Evolutionary conservation across 2,329 filamentous ascomycete species (phyloP).

Genomic region (Thermomyces lanuginosus): DNA sequence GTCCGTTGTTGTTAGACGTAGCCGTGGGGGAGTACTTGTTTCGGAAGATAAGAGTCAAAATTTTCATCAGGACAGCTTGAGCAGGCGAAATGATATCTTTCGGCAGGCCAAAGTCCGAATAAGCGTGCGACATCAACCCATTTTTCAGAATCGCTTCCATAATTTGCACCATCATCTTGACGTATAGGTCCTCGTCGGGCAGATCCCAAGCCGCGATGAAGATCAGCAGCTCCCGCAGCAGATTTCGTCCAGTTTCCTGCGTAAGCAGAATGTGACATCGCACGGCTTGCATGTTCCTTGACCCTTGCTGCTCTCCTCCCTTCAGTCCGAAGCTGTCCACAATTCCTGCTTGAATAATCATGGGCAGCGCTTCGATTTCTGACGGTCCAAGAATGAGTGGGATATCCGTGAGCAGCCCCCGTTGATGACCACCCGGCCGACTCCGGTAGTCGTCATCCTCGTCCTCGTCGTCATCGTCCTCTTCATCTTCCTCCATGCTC

Average conservation of each 20-base stretch:
- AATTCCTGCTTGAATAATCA: slow-evolving; percentile 94
- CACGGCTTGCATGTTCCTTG: slow-evolving; percentile 72
- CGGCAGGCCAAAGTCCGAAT: slow-evolving; percentile 75
- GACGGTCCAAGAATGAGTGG: slow-evolving; percentile 86
- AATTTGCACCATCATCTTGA: slow-evolving; percentile 91
- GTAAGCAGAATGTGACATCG: slow-evolving; percentile 79
- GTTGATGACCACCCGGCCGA: slow-evolving; percentile 38
- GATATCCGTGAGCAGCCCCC: slow-evolving; percentile 79
- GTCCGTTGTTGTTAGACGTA: slow-evolving; percentile 30
- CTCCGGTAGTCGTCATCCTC: slow-evolving; percentile 36
- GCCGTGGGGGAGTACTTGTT: slow-evolving; percentile 37
- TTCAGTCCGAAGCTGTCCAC: slow-evolving; percentile 61
- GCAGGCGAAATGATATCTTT: slow-evolving; percentile 95
- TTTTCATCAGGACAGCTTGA: slow-evolving; percentile 79
- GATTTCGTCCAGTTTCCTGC: slow-evolving; percentile 75
- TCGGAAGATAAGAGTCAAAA: slow-evolving; percentile 79
- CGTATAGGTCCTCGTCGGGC: slow-evolving; percentile 82
- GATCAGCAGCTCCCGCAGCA: slow-evolving; percentile 78
- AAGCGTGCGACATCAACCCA: slow-evolving; percentile 77
- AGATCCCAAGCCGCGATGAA: slow-evolving; percentile 97
- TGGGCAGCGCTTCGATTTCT: slow-evolving; percentile 88
- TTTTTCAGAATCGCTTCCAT: slow-evolving; percentile 84
- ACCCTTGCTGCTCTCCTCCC: slow-evolving; percentile 42
- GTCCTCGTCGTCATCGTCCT: slow-evolving; percentile 39
- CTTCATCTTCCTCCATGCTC: slow-evolving; percentile 31